phyloP scores from a whole-genome alignment of 83 land plant genomes.

The Picea mariana region DNA sequence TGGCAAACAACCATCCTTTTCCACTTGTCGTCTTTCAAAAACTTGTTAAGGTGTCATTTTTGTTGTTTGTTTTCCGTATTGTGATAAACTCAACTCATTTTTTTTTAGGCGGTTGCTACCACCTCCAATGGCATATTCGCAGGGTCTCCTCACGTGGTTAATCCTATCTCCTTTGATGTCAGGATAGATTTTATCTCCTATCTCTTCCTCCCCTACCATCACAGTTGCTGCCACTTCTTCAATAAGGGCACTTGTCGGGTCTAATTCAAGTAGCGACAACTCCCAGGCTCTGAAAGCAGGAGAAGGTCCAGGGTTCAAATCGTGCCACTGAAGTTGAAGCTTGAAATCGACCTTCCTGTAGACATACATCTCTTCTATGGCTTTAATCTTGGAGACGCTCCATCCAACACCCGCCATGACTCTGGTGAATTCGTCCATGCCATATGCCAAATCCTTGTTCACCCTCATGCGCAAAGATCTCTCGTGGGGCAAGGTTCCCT shows the following conservation, averaged over 20 bases:
- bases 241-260: neutral
- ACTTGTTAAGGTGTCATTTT: too few species aligned
- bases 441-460: neutral
- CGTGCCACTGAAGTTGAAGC: constrained; percentile 9
- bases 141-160: too few species aligned
- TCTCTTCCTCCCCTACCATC: too few species aligned
- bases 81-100: too few species aligned
- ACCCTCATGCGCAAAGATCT: neutral
- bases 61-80: too few species aligned
- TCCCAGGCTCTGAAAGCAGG: neutral
- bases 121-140: too few species aligned
- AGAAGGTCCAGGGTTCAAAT: constrained; percentile 3
- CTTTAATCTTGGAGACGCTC: neutral
- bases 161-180: too few species aligned
- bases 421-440: neutral
- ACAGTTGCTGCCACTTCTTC: neutral
- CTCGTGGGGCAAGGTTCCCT: neutral
- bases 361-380: neutral
- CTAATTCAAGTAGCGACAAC: neutral
- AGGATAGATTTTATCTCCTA: too few species aligned
- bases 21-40: too few species aligned
- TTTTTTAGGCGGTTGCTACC: too few species aligned
- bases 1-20: too few species aligned
- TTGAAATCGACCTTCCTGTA: constrained; percentile 9
- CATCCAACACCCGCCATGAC: neutral